A percentile compares a stretch with the other conserved stretches of the same genome.
Conservation (phyloP, 345 rosid genomes). For the Kandelia obovata region DNA sequence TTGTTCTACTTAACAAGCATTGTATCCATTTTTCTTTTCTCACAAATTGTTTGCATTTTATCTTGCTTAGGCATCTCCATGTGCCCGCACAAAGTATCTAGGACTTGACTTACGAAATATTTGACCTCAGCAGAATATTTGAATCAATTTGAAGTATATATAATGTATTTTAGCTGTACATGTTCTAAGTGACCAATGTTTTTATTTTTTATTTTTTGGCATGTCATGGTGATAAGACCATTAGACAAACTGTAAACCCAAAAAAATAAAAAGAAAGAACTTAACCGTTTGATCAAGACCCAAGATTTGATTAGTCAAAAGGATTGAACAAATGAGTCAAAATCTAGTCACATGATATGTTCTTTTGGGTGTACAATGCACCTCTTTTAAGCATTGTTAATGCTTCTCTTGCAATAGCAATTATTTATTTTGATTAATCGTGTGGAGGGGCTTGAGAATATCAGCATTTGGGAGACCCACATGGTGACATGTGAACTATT, state of each 20-base stretch:
- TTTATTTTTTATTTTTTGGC: not conserved
- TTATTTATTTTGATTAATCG: constrained; percentile 2
- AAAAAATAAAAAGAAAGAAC: not conserved
- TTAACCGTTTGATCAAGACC: not conserved
- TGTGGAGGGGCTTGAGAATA: constrained; percentile 36
- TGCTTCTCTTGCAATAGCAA: constrained; percentile 22
- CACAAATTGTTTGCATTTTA: too few species aligned
- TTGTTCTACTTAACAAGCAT: too few species aligned
- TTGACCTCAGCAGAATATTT: constrained; percentile 16
- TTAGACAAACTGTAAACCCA: not conserved
- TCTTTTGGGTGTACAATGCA: constrained; percentile 25
- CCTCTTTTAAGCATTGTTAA: constrained; percentile 9
- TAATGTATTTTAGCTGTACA: not conserved
- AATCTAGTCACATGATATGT: constrained; percentile 49
- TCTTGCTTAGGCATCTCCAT: not conserved
- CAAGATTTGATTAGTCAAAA: constrained; percentile 35
- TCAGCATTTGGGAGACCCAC: constrained; percentile 37
- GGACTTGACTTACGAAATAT: constrained; percentile 11
- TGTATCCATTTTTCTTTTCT: too few species aligned
- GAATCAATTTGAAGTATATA: not conserved
- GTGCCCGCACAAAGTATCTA: constrained; percentile 2
- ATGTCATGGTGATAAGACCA: constrained; percentile 6
- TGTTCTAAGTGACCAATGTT: not conserved
- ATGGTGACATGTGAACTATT: constrained; percentile 41
- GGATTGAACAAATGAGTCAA: constrained; percentile 29